Base-by-base conservation (phyloP, 345 rosid genomes). In the Acer campestre region DNA sequence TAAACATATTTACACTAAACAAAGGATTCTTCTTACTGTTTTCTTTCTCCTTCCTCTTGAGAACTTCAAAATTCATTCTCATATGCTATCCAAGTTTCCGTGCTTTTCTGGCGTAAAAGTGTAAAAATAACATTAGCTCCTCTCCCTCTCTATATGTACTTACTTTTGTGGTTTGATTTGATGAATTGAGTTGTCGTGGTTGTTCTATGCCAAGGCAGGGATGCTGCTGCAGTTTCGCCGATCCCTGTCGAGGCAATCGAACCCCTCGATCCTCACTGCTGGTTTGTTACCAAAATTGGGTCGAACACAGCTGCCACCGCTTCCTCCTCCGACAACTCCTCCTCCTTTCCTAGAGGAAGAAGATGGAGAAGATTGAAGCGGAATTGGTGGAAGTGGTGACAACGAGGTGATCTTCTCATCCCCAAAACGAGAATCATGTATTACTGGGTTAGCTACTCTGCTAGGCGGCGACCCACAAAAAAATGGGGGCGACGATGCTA, bases 381-480 rank as follows among this genome's bases (percentile, higher is more conserved):
- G 83, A 16, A 80, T 25, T 1, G 82, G 80, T 77, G 84, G 82
- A 49, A 68, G 55, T 18, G 85, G 88, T 1, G 89, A 81, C 59
- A 85, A 44, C 0, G 89, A 89, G 81, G 79, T 61, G 77, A 85
- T 61, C 79, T 83, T 84, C 79, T 91, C 93, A 1, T 91, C 89
- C 75, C 87, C 85, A 42, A 96, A 96, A 68, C 88, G 85, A 55
- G 92, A 90, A 73, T 96, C 99, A 70, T 89, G 94, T 82, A 91
- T 92, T 87, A 96, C 75, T 75, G 99, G 99, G 94, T 96, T 96
- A 92, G 95, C 88, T 78, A 96, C 99, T 94, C 99, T 90, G 88
- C 97, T 89, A 58, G 99, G 99, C 78, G 99, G 99, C 78, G 98
- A 96, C 85, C 98, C 99, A 16, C 91, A 79, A 79, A 93, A 93